Evolutionary conservation across 1,139 yeast genomes (phyloP).

Genomic region (Nakaseomyces bracarensis): DNA sequence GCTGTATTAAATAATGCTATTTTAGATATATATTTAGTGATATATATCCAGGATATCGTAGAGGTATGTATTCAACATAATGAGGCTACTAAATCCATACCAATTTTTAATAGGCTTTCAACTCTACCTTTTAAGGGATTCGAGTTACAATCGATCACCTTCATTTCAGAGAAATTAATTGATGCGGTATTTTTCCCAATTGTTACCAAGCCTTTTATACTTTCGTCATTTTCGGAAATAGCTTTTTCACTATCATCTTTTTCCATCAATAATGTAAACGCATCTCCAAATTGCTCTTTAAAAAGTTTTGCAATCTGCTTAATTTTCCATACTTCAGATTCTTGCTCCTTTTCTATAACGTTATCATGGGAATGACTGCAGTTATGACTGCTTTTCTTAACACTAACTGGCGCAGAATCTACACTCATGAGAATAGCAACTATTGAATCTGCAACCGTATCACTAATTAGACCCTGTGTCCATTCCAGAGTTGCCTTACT

Average conservation of each 20-base stretch:
- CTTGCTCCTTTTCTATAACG: conserved; percentile 8
- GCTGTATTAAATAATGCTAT: background rate
- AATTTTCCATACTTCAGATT: conserved; percentile 41
- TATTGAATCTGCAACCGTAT: conserved; percentile 89
- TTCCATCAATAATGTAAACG: conserved; percentile 36
- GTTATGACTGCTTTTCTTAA: conserved; percentile 62
- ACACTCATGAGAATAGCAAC: conserved; percentile 84
- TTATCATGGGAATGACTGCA: conserved; percentile 42
- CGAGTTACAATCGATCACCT: conserved; percentile 63
- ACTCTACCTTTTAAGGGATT: conserved; percentile 75
- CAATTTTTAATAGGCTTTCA: conserved; percentile 69
- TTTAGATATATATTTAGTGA: conserved; percentile 2
- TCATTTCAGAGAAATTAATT: conserved; percentile 54
- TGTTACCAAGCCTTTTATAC: conserved; percentile 32
- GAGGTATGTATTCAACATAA: conserved; percentile 32
- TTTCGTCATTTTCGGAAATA: conserved; percentile 30
- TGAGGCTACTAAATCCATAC: conserved; percentile 78
- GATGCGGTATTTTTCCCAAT: conserved; percentile 72
- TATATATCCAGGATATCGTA: too few species aligned
- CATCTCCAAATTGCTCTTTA: conserved; percentile 81
- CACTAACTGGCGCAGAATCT: conserved; percentile 92
- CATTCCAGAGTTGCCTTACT: conserved; percentile 66
- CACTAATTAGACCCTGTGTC: conserved; percentile 85
- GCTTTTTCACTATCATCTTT: conserved; percentile 34
- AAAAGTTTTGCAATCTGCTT: conserved; percentile 57